Conservation (phyloP, 1,284 basidiomycete genomes). For the Vanrija pseudolonga region DNA sequence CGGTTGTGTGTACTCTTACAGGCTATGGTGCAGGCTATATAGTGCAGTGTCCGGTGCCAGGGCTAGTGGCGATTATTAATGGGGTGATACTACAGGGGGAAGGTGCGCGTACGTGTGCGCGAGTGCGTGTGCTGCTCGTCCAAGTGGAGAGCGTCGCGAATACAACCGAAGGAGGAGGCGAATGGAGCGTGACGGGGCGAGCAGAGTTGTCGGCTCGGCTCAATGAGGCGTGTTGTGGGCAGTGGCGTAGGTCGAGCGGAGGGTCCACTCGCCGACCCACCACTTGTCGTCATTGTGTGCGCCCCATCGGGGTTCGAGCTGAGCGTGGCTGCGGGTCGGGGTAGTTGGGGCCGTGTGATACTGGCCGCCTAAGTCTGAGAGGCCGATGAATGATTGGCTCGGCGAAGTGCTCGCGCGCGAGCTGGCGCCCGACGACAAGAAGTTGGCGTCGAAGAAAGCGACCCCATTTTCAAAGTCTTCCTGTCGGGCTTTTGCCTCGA, state of each 20-base stretch:
- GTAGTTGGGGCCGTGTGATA: background rate
- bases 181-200: too few relatives aligned
- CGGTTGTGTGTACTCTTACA: too few relatives aligned
- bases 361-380: background rate
- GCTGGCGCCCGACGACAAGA: background rate
- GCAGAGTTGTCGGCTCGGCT: conserved; percentile 4
- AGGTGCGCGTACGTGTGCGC: too few relatives aligned
- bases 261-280: conserved; percentile 21
- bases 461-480: background rate
- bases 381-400: background rate
- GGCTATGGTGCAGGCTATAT: too few relatives aligned
- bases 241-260: too few relatives aligned
- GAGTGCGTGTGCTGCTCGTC: too few relatives aligned
- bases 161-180: background rate
- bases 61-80: too few relatives aligned
- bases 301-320: conserved; percentile 12
- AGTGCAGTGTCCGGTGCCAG: too few relatives aligned
- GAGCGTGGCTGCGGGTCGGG: background rate
- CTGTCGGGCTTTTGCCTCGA: background rate
- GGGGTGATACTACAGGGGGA: too few relatives aligned
- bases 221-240: too few relatives aligned
- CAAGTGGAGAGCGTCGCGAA: background rate
- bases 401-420: background rate
- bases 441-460: conserved; percentile 4
- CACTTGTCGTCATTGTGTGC: conserved; percentile 17